Percentiles rank a stretch among this genome's conserved stretches.
Evolutionary conservation across 257 asterid genomes (phyloP).

Genomic region (Lycium ferocissimum): DNA sequence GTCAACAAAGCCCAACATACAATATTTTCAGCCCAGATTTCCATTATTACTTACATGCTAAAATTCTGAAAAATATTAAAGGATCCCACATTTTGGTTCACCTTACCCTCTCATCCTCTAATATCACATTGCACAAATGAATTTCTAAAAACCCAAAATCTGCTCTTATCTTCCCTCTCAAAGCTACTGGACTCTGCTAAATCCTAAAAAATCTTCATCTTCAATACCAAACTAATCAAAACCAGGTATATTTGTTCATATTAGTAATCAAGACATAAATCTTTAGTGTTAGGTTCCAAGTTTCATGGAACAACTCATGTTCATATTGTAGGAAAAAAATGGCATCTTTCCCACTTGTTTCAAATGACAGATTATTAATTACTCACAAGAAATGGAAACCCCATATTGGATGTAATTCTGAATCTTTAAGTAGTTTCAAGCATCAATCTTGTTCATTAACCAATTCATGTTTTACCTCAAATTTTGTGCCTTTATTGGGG

Average conservation of each 20-base stretch:
- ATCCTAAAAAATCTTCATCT: constrained; percentile 25
- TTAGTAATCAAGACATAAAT: not conserved
- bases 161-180: constrained; percentile 40
- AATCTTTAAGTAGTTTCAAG: not conserved
- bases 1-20: not conserved
- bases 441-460: not conserved
- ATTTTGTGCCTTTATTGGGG: constrained; percentile 48
- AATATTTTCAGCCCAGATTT: not conserved
- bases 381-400: constrained; percentile 51
- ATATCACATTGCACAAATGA: not conserved
- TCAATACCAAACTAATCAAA: constrained; percentile 33
- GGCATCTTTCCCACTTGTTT: constrained; percentile 77
- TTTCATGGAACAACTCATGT: constrained; percentile 44
- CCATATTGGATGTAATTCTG: constrained; percentile 28
- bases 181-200: constrained; percentile 9
- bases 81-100: not conserved
- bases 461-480: constrained; percentile 34
- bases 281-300: constrained; percentile 34
- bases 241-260: constrained; percentile 21
- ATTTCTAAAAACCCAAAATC: constrained; percentile 29
- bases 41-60: not conserved
- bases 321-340: constrained; percentile 44
- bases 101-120: constrained; percentile 26
- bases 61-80: constrained; percentile 7
- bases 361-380: constrained; percentile 52